Evolutionary conservation across 495 filamentous ascomycete genomes (phyloP).

Genomic region (Xylaria intraflava): DNA sequence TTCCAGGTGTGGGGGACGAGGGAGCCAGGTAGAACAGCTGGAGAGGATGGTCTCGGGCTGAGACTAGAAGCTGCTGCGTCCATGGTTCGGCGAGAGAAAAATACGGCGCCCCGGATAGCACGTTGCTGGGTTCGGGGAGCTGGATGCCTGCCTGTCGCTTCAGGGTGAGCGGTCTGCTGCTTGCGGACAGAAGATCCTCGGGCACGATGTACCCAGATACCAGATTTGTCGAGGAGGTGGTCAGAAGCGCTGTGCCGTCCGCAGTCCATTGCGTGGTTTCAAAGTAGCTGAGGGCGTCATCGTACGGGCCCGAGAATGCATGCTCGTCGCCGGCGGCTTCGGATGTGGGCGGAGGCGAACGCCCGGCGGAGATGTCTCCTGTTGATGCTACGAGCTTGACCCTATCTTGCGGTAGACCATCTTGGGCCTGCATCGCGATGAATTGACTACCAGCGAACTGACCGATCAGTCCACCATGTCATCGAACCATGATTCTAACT

Average conservation of each 20-base stretch:
- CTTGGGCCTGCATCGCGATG: conserved; percentile 16
- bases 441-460: background rate
- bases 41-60: conserved; percentile 66
- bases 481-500: background rate
- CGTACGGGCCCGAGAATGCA: background rate
- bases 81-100: conserved; percentile 59
- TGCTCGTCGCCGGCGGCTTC: background rate
- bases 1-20: conserved; percentile 27
- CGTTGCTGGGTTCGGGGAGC: conserved; percentile 63
- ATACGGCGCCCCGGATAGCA: conserved; percentile 64
- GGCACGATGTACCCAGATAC: conserved; percentile 70
- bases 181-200: conserved; percentile 56
- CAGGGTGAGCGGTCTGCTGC: conserved; percentile 42
- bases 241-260: conserved; percentile 76
- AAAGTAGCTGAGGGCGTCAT: conserved; percentile 41
- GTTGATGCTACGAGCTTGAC: conserved; percentile 40
- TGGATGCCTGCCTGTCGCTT: conserved; percentile 53
- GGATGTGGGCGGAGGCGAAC: background rate
- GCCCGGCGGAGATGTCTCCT: conserved; percentile 17
- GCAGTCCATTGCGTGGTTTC: conserved; percentile 56
- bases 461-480: background rate
- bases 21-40: conserved; percentile 48
- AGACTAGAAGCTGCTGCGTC: conserved; percentile 63
- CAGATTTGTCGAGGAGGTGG: conserved; percentile 61
- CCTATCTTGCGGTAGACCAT: conserved; percentile 13